phyloP scores from a whole-genome alignment of 305 asterid species.

The Fraxinus latifolia region DNA sequence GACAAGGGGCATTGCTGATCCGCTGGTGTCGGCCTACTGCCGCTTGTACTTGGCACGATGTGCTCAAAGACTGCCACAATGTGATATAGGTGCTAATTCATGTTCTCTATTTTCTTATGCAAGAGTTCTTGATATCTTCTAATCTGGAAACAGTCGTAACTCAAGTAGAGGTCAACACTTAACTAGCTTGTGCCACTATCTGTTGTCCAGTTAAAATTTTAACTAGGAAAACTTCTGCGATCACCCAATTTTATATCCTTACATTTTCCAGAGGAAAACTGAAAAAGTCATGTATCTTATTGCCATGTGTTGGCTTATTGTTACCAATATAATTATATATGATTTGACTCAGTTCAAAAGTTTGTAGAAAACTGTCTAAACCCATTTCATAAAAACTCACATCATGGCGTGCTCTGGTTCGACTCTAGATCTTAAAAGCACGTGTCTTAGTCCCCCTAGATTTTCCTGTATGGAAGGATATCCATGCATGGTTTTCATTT shows the following conservation, averaged over 20 bases:
- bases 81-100: slow-evolving; percentile 47
- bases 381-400: slow-evolving; percentile 7
- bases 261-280: slow-evolving; percentile 16
- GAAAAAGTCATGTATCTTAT: neutral
- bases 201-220: slow-evolving; percentile 12
- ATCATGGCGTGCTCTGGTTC: slow-evolving; percentile 6
- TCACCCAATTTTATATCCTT: slow-evolving; percentile 8
- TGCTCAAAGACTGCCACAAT: slow-evolving; percentile 56
- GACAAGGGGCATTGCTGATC: slow-evolving; percentile 87
- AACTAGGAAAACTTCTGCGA: slow-evolving; percentile 9
- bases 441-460: slow-evolving; percentile 1
- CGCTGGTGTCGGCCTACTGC: slow-evolving; percentile 72
- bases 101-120: slow-evolving; percentile 13
- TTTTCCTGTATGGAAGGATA: neutral
- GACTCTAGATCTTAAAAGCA: slow-evolving; percentile 7
- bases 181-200: slow-evolving; percentile 5
- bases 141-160: neutral
- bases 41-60: slow-evolving; percentile 74
- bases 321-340: neutral
- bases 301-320: slow-evolving; percentile 5
- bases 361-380: neutral
- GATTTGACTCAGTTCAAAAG: slow-evolving; percentile 6
- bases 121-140: slow-evolving; percentile 3
- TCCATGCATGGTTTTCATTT: slow-evolving; percentile 9
- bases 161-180: slow-evolving; percentile 9